phyloP scores from a whole-genome alignment of 179 eudicot species.

The Silene noctiflora region DNA sequence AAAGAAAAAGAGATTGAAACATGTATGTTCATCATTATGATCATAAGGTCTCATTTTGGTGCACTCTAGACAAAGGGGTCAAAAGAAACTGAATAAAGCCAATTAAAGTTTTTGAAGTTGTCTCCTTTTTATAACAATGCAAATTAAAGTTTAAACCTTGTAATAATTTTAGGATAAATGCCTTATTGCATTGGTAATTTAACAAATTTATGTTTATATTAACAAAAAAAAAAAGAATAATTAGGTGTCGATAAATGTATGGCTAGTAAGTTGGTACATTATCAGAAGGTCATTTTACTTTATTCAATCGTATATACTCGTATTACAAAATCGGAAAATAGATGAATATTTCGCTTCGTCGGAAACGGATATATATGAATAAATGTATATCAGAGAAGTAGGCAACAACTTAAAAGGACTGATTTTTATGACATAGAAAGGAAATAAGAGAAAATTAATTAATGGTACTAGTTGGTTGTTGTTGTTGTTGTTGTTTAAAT shows the following conservation, averaged over 20 bases:
- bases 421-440: conserved; percentile 18
- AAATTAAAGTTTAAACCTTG: conserved; percentile 1
- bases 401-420: conserved; percentile 23
- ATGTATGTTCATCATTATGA: conserved; percentile 26
- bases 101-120: conserved; percentile 25
- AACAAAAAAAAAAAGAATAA: too few relatives aligned
- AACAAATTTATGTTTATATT: neutral
- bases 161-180: neutral
- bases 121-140: conserved; percentile 13
- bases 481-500: neutral
- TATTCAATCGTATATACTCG: too few relatives aligned
- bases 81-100: conserved; percentile 32
- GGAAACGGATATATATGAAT: neutral
- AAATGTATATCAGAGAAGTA: conserved; percentile 29
- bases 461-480: conserved; percentile 29
- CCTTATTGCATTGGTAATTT: neutral
- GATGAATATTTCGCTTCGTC: too few relatives aligned
- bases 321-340: too few relatives aligned
- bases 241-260: too few relatives aligned
- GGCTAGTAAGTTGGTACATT: too few relatives aligned
- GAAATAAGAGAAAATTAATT: conserved; percentile 26
- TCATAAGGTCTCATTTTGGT: conserved; percentile 25
- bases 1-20: conserved; percentile 20
- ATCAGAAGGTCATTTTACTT: too few relatives aligned
- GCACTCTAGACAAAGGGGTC: conserved; percentile 36